Conservation (phyloP, 192 early-diverging fungal genomes). For the Coemansia sp. region DNA sequence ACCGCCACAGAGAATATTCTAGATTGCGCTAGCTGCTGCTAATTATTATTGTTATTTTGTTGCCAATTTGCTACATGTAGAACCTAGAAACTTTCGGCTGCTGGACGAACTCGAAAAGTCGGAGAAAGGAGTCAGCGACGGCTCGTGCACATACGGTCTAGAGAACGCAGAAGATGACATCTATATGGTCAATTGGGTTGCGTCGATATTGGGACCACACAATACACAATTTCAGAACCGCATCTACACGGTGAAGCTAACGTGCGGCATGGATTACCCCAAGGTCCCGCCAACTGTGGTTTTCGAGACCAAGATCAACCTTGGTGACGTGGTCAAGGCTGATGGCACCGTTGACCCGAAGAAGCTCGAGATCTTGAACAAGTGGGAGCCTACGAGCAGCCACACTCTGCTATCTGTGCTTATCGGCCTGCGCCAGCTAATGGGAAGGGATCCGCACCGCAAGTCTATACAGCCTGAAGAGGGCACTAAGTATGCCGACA, state of each 20-base stretch:
- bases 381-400: conserved; percentile 72
- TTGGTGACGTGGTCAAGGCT: conserved; percentile 52
- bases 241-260: conserved; percentile 86
- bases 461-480: conserved; percentile 91
- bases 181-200: conserved; percentile 88
- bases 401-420: conserved; percentile 83
- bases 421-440: conserved; percentile 82
- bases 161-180: conserved; percentile 75
- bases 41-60: background rate
- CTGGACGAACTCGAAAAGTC: conserved; percentile 97
- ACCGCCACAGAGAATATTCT: background rate
- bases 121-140: conserved; percentile 95
- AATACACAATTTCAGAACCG: conserved; percentile 90
- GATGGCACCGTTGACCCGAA: conserved; percentile 68
- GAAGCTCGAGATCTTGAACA: conserved; percentile 78
- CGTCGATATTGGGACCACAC: conserved; percentile 86
- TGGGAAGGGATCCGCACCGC: conserved; percentile 77
- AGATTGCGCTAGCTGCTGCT: conserved; percentile 2
- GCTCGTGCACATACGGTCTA: conserved; percentile 91
- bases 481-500: conserved; percentile 59
- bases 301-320: conserved; percentile 84
- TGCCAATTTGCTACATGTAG: conserved; percentile 50
- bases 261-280: conserved; percentile 88
- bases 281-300: conserved; percentile 73
- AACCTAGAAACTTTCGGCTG: conserved; percentile 96